These are phyloP conservation scores for Candida sonorensis DNA, from an alignment of 805 yeast species.

Conservation along the genomic window DNA sequence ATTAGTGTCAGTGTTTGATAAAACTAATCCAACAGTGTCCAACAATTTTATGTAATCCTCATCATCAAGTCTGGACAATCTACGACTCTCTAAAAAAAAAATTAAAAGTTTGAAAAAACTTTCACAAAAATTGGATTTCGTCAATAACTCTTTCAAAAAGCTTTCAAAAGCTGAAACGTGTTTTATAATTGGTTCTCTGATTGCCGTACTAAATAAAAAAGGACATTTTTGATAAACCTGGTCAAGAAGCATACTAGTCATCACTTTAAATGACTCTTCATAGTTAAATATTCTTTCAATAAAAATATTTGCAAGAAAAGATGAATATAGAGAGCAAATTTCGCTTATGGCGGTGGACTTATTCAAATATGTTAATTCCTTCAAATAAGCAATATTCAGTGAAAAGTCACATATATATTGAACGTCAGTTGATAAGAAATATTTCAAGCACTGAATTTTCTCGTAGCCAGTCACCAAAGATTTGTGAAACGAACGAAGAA, in stretches of 20 bases:
- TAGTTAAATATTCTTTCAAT: conserved; percentile 8
- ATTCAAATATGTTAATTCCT: conserved; percentile 10
- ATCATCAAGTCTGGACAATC: conserved; percentile 4
- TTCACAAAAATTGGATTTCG: not conserved
- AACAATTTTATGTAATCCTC: conserved; percentile 2
- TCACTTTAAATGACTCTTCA: not conserved
- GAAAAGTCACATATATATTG: no score
- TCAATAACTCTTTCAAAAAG: conserved; percentile 3
- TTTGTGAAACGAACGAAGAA: conserved; percentile 1
- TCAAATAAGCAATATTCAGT: conserved; percentile 9
- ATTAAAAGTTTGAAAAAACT: conserved; percentile 4
- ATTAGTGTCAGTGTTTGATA: no score
- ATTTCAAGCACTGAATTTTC: conserved; percentile 5
- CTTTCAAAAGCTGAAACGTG: no score
- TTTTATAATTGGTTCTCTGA: no score
- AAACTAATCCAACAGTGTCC: conserved; percentile 3
- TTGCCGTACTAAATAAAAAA: no score
- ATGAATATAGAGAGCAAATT: not conserved
- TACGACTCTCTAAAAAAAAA: conserved; percentile 6
- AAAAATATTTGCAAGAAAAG: conserved; percentile 4
- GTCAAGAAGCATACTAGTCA: conserved; percentile 5
- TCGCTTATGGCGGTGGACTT: not conserved
- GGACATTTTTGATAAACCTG: conserved; percentile 1
- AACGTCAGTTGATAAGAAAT: conserved; percentile 2
- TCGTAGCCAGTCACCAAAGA: conserved; percentile 2